Conservation (phyloP, 116 monocot species). For the Trichopus zeylanicus region DNA sequence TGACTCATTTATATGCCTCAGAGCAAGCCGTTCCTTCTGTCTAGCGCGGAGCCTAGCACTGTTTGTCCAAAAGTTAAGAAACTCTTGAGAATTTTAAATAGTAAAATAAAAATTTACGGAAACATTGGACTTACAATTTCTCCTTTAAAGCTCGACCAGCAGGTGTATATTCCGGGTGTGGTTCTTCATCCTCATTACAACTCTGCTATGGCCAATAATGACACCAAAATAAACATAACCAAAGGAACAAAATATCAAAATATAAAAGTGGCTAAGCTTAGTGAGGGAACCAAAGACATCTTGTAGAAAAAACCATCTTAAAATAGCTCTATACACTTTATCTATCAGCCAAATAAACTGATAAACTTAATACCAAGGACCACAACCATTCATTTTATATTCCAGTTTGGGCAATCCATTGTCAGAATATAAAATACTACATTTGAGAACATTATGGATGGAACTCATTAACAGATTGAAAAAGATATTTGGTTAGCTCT, state of each 20-base stretch:
- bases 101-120: conserved; percentile 3
- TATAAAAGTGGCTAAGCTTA: too few relatives aligned
- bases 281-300: background rate
- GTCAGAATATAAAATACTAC: too few relatives aligned
- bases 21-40: conserved; percentile 80
- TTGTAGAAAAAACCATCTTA: background rate
- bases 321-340: background rate
- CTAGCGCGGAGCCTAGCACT: conserved; percentile 78
- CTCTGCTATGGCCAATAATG: conserved; percentile 33
- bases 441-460: too few relatives aligned
- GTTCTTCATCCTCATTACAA: conserved; percentile 77
- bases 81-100: conserved; percentile 3
- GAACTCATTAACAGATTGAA: too few relatives aligned
- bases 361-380: too few relatives aligned
- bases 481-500: too few relatives aligned
- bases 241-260: too few relatives aligned
- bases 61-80: conserved; percentile 17
- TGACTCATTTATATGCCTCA: conserved; percentile 25
- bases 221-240: too few relatives aligned
- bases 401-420: background rate
- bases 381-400: too few relatives aligned
- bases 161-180: conserved; percentile 63
- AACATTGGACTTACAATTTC: conserved; percentile 62
- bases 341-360: background rate
- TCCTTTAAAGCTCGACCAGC: conserved; percentile 83